phyloP scores from a whole-genome alignment of 2,329 filamentous ascomycete genomes.

The Rachicladosporium sp. region DNA sequence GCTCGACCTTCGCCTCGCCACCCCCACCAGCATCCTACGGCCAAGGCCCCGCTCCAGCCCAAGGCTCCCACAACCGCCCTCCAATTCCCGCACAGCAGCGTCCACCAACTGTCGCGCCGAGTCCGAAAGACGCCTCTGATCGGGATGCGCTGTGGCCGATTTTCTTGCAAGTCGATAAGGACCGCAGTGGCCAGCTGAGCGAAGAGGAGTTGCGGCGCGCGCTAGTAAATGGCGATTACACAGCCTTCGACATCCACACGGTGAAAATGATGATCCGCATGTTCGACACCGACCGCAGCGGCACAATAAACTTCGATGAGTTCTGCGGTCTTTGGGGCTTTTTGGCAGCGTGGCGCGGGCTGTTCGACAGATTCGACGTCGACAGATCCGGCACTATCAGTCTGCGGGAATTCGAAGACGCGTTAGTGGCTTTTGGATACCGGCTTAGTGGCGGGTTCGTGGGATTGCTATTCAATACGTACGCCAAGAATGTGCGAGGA shows the following conservation, averaged over 20 bases:
- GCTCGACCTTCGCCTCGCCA: constrained; percentile 27
- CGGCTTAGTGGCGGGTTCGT: constrained; percentile 76
- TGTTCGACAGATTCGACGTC: constrained; percentile 90
- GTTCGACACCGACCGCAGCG: constrained; percentile 87
- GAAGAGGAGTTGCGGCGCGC: constrained; percentile 79
- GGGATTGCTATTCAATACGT: constrained; percentile 72
- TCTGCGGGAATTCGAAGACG: constrained; percentile 76
- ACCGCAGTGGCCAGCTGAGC: constrained; percentile 68
- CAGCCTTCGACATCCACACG: constrained; percentile 82
- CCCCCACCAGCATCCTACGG: constrained; percentile 40
- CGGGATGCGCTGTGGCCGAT: constrained; percentile 62
- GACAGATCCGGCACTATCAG: constrained; percentile 81
- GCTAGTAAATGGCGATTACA: constrained; percentile 93
- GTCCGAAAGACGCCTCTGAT: constrained; percentile 47
- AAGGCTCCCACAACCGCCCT: constrained; percentile 53
- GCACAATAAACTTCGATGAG: constrained; percentile 86
- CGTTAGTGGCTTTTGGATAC: constrained; percentile 84
- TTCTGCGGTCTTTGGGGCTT: constrained; percentile 98
- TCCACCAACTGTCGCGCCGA: constrained; percentile 36
- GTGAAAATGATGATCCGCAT: constrained; percentile 99
- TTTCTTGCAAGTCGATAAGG: constrained; percentile 83
- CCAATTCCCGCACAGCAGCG: constrained; percentile 35
- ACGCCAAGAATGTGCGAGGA: constrained; percentile 44
- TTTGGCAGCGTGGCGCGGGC: constrained; percentile 79
- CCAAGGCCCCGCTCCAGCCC: constrained; percentile 40